Percentiles rank a stretch among this genome's conserved stretches.
Evolutionary conservation across 129 eudicot species (phyloP).

Genomic region (Solidago caesia): DNA sequence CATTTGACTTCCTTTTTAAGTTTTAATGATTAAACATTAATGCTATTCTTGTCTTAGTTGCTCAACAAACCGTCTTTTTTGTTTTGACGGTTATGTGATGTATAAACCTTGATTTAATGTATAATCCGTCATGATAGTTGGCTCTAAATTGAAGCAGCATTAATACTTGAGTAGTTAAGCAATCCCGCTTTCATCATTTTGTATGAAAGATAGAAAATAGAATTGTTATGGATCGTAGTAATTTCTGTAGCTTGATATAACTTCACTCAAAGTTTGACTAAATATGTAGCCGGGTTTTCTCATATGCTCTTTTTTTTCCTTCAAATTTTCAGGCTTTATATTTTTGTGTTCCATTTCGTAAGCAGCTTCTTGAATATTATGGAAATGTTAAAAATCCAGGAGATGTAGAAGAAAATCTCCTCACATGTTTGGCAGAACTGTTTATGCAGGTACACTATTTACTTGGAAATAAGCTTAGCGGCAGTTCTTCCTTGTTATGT

Average conservation of each 20-base stretch:
- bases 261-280: neutral
- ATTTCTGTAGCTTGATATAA: slow-evolving; percentile 6
- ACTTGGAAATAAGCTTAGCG: neutral
- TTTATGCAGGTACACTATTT: slow-evolving; percentile 42
- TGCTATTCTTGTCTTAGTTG: neutral
- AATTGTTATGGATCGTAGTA: neutral
- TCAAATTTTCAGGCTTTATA: slow-evolving; percentile 64
- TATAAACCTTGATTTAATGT: no score
- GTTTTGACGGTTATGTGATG: no score
- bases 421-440: slow-evolving; percentile 88
- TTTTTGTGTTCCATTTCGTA: slow-evolving; percentile 96
- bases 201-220: no score
- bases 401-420: slow-evolving; percentile 83
- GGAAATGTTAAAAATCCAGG: slow-evolving; percentile 61
- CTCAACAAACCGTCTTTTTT: no score
- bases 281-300: neutral
- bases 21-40: no score
- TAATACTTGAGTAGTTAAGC: no score
- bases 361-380: slow-evolving; percentile 81
- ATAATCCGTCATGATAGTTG: no score
- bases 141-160: no score
- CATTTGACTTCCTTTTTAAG: neutral
- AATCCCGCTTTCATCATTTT: no score
- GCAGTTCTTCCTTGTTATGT: neutral
- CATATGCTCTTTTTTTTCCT: neutral